Evolutionary conservation across 2,329 filamentous ascomycete genomes (phyloP), one percentile per base, ranked within the genome.

Genomic region (Ceratocystis harringtonii): DNA sequence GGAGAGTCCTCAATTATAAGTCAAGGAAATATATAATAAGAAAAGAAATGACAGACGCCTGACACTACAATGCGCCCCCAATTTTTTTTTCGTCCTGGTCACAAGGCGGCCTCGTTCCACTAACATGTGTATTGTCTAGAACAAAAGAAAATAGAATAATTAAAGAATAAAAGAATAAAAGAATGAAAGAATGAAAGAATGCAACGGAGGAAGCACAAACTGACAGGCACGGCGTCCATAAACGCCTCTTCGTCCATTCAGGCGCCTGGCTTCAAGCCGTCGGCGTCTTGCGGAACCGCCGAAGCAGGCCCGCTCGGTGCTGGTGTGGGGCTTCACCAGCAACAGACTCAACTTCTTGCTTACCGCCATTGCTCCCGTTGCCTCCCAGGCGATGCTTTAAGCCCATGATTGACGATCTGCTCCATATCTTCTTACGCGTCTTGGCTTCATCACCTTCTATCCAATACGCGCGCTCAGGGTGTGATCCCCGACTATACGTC

Each of bases 371-470:
- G 45, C 45, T 4, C 36, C 36, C 36, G 12, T 41, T 19, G 45
- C 45, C 19, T 17, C 55, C n/a, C 63, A 71, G 17, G 7, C 62
- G 19, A 5, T n/a, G 15, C 61, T 36, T 57, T 0, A 65, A 5
- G 52, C 66, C 76, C 78, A 80, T 81, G 58, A 77, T 76, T 0
- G 80, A 81, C 45, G 61, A 19, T 30, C 52, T 30, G 28, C 44
- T 17, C 28, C 50, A 50, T 8, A 43, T 28, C 69, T 68, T 69
- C 68, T 69, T 68, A 67, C 12, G 15, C 25, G 25, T 8, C 55
- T 68, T 61, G 17, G 69, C 62, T 72, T 84, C 80, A 68, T 84
- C 82, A 69, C 77, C 79, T 71, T 85, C 82, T 36, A 80, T 80
- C 83, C 83, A 85, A 71, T 85, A 81, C 65, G 80, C 78, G 41